Evolutionary conservation across 1,284 basidiomycete genomes (phyloP).

Genomic region (Boletellus deceptivus): DNA sequence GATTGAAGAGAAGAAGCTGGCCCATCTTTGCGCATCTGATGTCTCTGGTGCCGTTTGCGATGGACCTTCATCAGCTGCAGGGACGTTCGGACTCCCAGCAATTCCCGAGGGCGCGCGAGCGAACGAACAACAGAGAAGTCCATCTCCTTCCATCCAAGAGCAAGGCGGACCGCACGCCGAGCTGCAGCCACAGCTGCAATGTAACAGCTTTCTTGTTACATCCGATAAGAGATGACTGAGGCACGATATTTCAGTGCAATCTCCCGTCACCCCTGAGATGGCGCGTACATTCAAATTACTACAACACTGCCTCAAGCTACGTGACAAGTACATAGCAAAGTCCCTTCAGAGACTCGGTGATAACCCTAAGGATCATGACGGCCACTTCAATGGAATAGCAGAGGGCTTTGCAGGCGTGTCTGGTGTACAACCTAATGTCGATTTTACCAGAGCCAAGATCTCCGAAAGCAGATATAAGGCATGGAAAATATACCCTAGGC

Average conservation of each 20-base stretch:
- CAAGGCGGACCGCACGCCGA: conserved; percentile 36
- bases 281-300: conserved; percentile 58
- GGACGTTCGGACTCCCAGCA: conserved; percentile 41
- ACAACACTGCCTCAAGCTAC: conserved; percentile 78
- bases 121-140: conserved; percentile 18
- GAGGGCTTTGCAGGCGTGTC: conserved; percentile 62
- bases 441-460: conserved; percentile 35
- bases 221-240: conserved; percentile 11
- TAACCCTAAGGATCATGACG: conserved; percentile 88
- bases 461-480: conserved; percentile 41
- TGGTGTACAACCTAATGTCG: conserved; percentile 62
- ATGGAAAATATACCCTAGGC: conserved; percentile 89
- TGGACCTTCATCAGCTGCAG: conserved; percentile 35
- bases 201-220: conserved; percentile 10
- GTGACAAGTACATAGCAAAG: conserved; percentile 88
- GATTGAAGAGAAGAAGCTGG: conserved; percentile 72
- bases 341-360: conserved; percentile 89
- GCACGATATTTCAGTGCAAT: conserved; percentile 31
- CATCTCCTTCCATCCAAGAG: conserved; percentile 38
- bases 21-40: conserved; percentile 52
- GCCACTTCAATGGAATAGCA: conserved; percentile 60
- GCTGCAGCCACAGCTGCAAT: conserved; percentile 25
- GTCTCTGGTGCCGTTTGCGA: conserved; percentile 41
- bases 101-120: conserved; percentile 35
- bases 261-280: conserved; percentile 52